A percentile compares a stretch with the other conserved stretches of the same genome.
phyloP scores from a whole-genome alignment of 169 alveolate genomes.

The Plasmodium chabaudi region DNA sequence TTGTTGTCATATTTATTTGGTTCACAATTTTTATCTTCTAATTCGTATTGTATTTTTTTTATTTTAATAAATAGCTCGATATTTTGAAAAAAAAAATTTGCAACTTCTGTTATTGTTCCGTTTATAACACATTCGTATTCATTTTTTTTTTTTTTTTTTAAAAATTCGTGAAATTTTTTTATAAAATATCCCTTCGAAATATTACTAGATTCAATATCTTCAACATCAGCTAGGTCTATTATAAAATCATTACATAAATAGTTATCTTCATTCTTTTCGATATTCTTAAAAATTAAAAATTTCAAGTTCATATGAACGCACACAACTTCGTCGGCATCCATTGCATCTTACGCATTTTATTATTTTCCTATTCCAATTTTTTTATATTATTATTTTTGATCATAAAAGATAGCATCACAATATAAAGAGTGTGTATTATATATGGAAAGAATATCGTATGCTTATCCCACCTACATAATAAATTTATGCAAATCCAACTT shows the following conservation, averaged over 20 bases:
- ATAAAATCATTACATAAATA: slow-evolving; percentile 42
- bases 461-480: no score
- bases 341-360: slow-evolving; percentile 24
- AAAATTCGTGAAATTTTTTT: slow-evolving; percentile 31
- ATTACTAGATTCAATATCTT: slow-evolving; percentile 50
- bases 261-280: slow-evolving; percentile 39
- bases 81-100: slow-evolving; percentile 41
- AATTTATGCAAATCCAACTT: no score
- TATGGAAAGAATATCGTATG: not conserved
- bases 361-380: no score
- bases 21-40: not conserved
- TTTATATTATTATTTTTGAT: no score
- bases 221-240: slow-evolving; percentile 26
- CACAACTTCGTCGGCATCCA: slow-evolving; percentile 61
- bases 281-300: slow-evolving; percentile 45
- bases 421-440: not conserved
- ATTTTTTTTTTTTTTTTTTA: slow-evolving; percentile 41
- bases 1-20: not conserved
- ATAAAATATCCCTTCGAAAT: slow-evolving; percentile 48
- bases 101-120: slow-evolving; percentile 62
- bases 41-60: slow-evolving; percentile 20
- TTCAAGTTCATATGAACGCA: slow-evolving; percentile 52
- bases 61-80: slow-evolving; percentile 42
- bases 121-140: slow-evolving; percentile 67
- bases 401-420: not conserved